phyloP scores from a whole-genome alignment of 306 rosid species.

The Quercus wislizeni region DNA sequence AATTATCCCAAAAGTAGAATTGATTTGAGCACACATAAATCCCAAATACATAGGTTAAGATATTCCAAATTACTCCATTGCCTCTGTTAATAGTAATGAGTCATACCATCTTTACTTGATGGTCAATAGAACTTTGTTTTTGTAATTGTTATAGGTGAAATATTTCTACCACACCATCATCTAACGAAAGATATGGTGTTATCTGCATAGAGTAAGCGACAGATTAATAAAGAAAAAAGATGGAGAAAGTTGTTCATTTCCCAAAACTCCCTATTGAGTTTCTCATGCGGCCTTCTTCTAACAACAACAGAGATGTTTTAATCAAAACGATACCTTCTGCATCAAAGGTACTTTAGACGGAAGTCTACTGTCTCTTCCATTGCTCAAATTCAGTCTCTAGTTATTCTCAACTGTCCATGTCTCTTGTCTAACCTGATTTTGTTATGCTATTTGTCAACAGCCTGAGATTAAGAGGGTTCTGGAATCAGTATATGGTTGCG shows the following conservation, averaged over 20 bases:
- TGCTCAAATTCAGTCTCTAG: not conserved
- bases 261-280: conserved; percentile 1
- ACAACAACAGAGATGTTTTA: not conserved
- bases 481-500: not conserved
- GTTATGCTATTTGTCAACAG: not conserved
- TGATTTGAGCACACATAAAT: not conserved
- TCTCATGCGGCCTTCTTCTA: not conserved
- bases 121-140: not conserved
- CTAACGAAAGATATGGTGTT: not conserved
- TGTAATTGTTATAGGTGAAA: not conserved
- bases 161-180: not conserved
- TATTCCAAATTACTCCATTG: not conserved
- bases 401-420: not conserved
- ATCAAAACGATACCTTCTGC: conserved; percentile 2
- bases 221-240: not conserved
- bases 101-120: not conserved
- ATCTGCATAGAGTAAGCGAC: not conserved
- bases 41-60: not conserved
- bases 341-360: not conserved
- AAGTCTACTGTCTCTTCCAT: not conserved
- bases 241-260: not conserved
- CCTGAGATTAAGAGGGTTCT: not conserved
- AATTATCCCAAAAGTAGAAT: not conserved
- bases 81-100: not conserved
- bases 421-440: not conserved